These are phyloP conservation scores for Galerina sulciceps DNA, from an alignment of 768 basidiomycete genomes.

Conservation along the genomic window DNA sequence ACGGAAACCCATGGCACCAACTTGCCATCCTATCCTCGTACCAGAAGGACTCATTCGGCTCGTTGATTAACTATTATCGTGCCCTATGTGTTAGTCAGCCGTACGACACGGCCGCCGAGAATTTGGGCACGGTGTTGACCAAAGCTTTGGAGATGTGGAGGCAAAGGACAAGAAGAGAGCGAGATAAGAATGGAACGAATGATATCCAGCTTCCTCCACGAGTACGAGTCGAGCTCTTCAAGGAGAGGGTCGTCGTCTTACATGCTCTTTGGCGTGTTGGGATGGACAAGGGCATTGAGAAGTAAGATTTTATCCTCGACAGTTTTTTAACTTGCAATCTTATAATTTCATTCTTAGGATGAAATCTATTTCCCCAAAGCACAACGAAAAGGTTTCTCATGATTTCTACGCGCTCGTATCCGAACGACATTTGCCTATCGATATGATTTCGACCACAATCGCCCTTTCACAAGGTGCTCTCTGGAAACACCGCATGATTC, in stretches of 20 bases:
- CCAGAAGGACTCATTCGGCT: constrained; percentile 78
- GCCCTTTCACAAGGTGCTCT: constrained; percentile 80
- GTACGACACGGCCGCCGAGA: constrained; percentile 87
- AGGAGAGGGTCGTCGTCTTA: constrained; percentile 74
- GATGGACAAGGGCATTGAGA: constrained; percentile 56
- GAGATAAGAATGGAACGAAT: constrained; percentile 32
- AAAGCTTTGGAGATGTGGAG: constrained; percentile 69
- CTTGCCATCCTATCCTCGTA: constrained; percentile 92
- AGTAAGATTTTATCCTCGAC: constrained; percentile 47
- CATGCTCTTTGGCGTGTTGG: constrained; percentile 75
- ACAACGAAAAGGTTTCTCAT: constrained; percentile 50
- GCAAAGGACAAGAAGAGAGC: constrained; percentile 44
- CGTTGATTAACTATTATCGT: constrained; percentile 87
- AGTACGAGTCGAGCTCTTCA: constrained; percentile 64
- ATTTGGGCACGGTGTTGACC: constrained; percentile 72
- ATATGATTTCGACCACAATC: constrained; percentile 75
- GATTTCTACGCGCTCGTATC: constrained; percentile 67
- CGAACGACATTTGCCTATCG: constrained; percentile 72
- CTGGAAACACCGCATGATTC: constrained; percentile 84
- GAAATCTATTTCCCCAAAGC: constrained; percentile 49
- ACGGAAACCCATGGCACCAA: constrained; percentile 96
- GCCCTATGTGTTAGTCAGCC: constrained; percentile 86
- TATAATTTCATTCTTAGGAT: constrained; percentile 39
- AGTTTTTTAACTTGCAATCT: constrained; percentile 11
- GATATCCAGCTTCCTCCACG: constrained; percentile 47